Conservation (phyloP, 2,329 filamentous ascomycete species). For the Fusarium temperatum region DNA sequence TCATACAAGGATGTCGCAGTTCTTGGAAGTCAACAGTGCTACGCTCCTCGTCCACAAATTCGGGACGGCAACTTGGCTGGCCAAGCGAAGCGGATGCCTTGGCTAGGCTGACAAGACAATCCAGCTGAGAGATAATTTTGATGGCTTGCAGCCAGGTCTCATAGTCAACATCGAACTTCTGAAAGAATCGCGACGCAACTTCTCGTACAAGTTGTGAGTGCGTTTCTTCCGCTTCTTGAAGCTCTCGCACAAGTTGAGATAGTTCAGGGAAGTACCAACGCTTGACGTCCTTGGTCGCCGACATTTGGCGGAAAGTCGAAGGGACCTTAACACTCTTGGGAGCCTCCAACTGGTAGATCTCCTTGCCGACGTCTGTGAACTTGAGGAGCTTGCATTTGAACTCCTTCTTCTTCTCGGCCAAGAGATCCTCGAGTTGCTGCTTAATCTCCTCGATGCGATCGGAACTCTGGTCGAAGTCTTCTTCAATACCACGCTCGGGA, state of each 20-base stretch:
- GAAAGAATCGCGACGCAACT: slow-evolving; percentile 83
- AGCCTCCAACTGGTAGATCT: slow-evolving; percentile 94
- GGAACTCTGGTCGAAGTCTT: slow-evolving; percentile 88
- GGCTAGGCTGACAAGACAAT: slow-evolving; percentile 92
- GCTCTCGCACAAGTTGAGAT: slow-evolving; percentile 80
- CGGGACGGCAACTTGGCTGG: slow-evolving; percentile 85
- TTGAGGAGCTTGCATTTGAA: slow-evolving; percentile 78
- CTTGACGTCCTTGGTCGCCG: slow-evolving; percentile 87
- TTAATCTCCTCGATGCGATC: slow-evolving; percentile 80
- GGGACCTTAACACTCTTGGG: slow-evolving; percentile 88
- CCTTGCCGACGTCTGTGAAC: slow-evolving; percentile 90
- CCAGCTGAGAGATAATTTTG: slow-evolving; percentile 88
- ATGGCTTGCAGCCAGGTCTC: slow-evolving; percentile 87
- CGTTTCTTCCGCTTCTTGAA: slow-evolving; percentile 94
- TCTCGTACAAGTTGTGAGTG: slow-evolving; percentile 92
- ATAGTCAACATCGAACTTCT: slow-evolving; percentile 89
- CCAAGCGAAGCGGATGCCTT: slow-evolving; percentile 87
- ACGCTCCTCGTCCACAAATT: slow-evolving; percentile 85
- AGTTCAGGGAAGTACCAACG: slow-evolving; percentile 93
- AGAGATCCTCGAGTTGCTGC: slow-evolving; percentile 72
- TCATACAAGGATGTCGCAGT: slow-evolving; percentile 93
- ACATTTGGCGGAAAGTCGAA: slow-evolving; percentile 94
- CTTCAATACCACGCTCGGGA: slow-evolving; percentile 86
- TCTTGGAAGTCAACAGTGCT: slow-evolving; percentile 92
- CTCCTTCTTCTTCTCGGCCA: slow-evolving; percentile 76